Evolutionary conservation across 306 rosid species (phyloP).

Genomic region (Quercus wislizeni): DNA sequence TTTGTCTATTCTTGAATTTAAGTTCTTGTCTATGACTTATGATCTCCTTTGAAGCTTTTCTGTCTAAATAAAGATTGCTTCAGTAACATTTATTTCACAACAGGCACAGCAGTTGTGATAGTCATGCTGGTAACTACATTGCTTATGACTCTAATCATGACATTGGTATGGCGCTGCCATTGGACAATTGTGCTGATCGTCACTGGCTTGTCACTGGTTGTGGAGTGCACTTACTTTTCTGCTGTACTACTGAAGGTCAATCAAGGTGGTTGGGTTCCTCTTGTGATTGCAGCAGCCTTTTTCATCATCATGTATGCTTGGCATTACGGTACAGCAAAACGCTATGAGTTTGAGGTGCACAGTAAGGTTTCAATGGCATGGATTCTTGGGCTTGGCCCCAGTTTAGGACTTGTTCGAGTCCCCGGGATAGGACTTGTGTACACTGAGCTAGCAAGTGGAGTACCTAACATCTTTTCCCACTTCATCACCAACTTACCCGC

Average conservation of each 20-base stretch:
- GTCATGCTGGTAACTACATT: conserved; percentile 89
- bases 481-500: conserved; percentile 97
- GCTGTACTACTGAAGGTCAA: conserved; percentile 79
- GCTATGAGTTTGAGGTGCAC: conserved; percentile 85
- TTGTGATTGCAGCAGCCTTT: conserved; percentile 74
- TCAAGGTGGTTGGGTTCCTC: conserved; percentile 99
- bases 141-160: conserved; percentile 86
- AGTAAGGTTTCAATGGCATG: conserved; percentile 96
- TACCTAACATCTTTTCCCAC: conserved; percentile 94
- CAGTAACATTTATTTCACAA: conserved; percentile 28
- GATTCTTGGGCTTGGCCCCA: conserved; percentile 97
- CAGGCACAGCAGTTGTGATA: conserved; percentile 89
- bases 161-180: conserved; percentile 91
- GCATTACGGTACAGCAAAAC: conserved; percentile 84
- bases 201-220: conserved; percentile 62
- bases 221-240: conserved; percentile 83
- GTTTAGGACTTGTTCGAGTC: conserved; percentile 93
- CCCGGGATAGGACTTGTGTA: conserved; percentile 97
- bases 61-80: conserved; percentile 5
- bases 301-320: conserved; percentile 78
- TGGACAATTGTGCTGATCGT: conserved; percentile 74
- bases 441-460: conserved; percentile 95
- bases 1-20: neutral
- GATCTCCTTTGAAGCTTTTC: neutral
- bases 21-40: neutral